Evolutionary conservation across 2,329 filamentous ascomycete species (phyloP), one percentile per base, ranked within the genome.

Genomic region (Leptographium wingfieldii): DNA sequence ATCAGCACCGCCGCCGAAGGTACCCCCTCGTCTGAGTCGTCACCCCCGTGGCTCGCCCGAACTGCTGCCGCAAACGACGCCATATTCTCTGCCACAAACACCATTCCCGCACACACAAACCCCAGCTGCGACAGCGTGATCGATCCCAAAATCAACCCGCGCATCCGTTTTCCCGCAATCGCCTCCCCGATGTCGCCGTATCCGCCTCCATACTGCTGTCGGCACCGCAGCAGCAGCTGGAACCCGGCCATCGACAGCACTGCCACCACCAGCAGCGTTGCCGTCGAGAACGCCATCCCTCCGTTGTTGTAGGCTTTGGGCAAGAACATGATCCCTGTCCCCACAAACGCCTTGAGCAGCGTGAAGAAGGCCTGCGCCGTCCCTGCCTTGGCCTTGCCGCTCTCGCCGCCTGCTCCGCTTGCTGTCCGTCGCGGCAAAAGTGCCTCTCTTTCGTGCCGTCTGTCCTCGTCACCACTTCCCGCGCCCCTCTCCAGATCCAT

Each of bases 281-380:
- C 72, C 0, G 83, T 85, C 0, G 87, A 90, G 68, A 91, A 91
- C 12, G 90, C 74, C 57, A 91, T 84, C 29, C 87, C 87, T 43
- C 87, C 87, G 64, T 91, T 91, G 67, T 83, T 82, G 72, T 90
- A 91, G 0, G 87, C 87, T 68, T 89, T 90, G 55, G 87, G 87
- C 53, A 91, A 70, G 68, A 91, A 91, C 83, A 91, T 89, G 69
- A 91, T 90, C 62, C 87, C 87, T 0, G 87, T 91, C 55, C 87
- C 87, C 58, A 91, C 81, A 66, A 91, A 91, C 1, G 87, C 87
- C 70, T 91, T 91, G 57, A 91, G 74, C 11, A 90, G 75, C 0
- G 87, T 91, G 70, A 90, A 90, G 72, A 91, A 91, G 0, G 87
- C 85, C 73, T 88, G 87, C 48, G 80, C 73, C n/a, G 81, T 85